A percentile compares a stretch with the other conserved stretches of the same genome.
Evolutionary conservation across 106 monocot species (phyloP).

Genomic region (Allium cepa): DNA sequence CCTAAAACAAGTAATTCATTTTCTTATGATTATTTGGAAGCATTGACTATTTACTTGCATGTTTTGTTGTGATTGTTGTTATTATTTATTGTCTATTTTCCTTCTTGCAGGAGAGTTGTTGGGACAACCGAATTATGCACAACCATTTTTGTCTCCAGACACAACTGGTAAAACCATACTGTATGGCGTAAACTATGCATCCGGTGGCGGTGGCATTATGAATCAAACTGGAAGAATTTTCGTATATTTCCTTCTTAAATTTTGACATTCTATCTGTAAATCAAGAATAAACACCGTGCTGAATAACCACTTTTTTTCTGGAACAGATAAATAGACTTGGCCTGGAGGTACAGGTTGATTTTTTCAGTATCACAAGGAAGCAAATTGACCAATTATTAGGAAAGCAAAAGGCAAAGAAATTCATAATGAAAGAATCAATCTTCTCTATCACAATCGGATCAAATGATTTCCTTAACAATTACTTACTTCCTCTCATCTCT

Average conservation of each 20-base stretch:
- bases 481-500: conserved; percentile 70
- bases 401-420: conserved; percentile 43
- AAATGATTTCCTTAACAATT: conserved; percentile 93
- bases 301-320: neutral
- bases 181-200: conserved; percentile 84
- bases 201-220: conserved; percentile 85
- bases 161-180: conserved; percentile 48
- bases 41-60: no score
- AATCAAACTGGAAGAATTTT: conserved; percentile 48
- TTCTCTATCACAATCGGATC: conserved; percentile 82
- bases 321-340: conserved; percentile 68
- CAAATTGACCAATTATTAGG: conserved; percentile 58
- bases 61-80: neutral
- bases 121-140: conserved; percentile 47
- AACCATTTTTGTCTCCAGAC: conserved; percentile 60
- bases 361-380: conserved; percentile 68
- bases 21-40: no score
- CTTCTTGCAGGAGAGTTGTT: conserved; percentile 42
- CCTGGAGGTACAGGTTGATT: conserved; percentile 74
- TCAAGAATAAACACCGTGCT: neutral
- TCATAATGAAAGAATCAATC: conserved; percentile 36
- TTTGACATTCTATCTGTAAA: neutral
- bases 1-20: no score
- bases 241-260: neutral
- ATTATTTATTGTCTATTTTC: neutral